A percentile compares a stretch with the other conserved stretches of the same genome.
phyloP scores from a whole-genome alignment of 192 early-diverging fungal species.

The Coemansia sp. region DNA sequence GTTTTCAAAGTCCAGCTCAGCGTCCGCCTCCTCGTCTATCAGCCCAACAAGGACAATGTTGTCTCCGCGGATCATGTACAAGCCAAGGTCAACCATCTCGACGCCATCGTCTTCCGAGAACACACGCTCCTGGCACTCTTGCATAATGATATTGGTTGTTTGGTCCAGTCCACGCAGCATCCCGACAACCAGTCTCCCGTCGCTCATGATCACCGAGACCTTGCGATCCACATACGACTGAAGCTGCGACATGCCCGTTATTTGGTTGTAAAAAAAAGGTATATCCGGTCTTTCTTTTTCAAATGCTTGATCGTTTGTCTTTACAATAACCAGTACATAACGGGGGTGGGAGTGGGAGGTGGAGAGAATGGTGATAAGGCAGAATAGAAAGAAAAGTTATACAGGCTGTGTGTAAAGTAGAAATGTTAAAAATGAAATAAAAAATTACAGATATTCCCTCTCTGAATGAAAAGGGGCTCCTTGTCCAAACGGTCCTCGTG shows the following conservation, averaged over 20 bases:
- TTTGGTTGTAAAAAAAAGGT: too few relatives aligned
- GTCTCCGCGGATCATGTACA: conserved; percentile 58
- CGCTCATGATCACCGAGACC: conserved; percentile 45
- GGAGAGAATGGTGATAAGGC: not conserved
- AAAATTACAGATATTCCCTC: not conserved
- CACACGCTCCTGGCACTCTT: conserved; percentile 54
- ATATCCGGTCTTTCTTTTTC: not conserved
- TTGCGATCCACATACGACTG: conserved; percentile 41
- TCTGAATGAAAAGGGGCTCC: not conserved
- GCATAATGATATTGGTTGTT: conserved; percentile 56
- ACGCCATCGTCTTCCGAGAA: conserved; percentile 57
- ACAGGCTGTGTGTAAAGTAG: not conserved
- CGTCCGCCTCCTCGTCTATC: conserved; percentile 41
- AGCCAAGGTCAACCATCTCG: conserved; percentile 51
- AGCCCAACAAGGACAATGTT: conserved; percentile 54
- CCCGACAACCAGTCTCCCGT: conserved; percentile 51
- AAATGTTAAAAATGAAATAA: not conserved
- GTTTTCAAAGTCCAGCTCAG: conserved; percentile 32
- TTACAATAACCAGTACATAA: not conserved
- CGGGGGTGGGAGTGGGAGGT: not conserved
- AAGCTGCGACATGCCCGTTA: conserved; percentile 40
- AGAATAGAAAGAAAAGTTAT: not conserved
- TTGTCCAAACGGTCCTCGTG: not conserved
- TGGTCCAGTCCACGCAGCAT: conserved; percentile 56
- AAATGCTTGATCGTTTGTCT: too few relatives aligned